These are phyloP conservation scores for Rhizoclosmatium sp. DNA, from an alignment of 192 early-diverging fungal species.

Conservation along the genomic window DNA sequence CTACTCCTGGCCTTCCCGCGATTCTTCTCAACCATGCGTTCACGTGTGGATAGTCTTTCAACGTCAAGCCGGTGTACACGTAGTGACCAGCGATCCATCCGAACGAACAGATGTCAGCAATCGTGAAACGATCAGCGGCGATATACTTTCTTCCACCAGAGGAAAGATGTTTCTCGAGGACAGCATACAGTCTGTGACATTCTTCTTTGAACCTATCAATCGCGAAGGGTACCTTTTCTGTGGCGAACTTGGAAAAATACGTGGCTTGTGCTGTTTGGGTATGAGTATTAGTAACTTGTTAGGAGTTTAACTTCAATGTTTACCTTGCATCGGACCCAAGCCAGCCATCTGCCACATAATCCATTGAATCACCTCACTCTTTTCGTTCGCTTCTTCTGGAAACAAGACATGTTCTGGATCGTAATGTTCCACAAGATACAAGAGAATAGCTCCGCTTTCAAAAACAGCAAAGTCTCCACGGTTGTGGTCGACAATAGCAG, in stretches of 20 bases:
- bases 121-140: conserved; percentile 43
- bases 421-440: conserved; percentile 62
- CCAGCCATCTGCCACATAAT: conserved; percentile 59
- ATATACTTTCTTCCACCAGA: conserved; percentile 27
- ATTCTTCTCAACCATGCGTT: conserved; percentile 56
- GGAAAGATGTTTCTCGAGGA: conserved; percentile 38
- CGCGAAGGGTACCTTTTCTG: conserved; percentile 61
- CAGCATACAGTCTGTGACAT: conserved; percentile 53
- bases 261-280: conserved; percentile 51
- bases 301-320: neutral
- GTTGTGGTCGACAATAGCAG: conserved; percentile 60
- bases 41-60: conserved; percentile 47
- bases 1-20: conserved; percentile 43
- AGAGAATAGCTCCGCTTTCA: conserved; percentile 65
- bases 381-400: conserved; percentile 51
- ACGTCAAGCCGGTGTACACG: neutral
- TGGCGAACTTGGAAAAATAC: conserved; percentile 56
- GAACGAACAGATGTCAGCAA: conserved; percentile 63
- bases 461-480: conserved; percentile 61
- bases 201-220: conserved; percentile 63
- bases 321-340: conserved; percentile 44
- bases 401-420: conserved; percentile 55
- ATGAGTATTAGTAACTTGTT: neutral
- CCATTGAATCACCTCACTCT: conserved; percentile 59
- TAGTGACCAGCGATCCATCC: conserved; percentile 45